Percentiles rank a stretch among this genome's conserved stretches.
phyloP scores from a whole-genome alignment of 352 stramenopile genomes.

The Globisporangium takayamanum region DNA sequence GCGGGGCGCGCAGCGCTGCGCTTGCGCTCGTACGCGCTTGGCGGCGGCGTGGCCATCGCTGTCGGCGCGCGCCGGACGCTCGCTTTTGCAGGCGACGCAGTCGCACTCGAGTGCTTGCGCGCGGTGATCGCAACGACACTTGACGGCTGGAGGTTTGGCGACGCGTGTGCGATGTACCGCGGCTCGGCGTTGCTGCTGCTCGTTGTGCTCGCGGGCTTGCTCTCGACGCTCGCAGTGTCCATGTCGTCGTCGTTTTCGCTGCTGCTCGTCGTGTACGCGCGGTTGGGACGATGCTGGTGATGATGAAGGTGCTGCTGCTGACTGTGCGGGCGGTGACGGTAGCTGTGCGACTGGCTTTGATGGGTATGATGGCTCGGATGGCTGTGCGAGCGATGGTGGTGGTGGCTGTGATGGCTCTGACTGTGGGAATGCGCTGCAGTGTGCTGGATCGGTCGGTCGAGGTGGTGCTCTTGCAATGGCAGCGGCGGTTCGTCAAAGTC shows the following conservation, averaged over 20 bases:
- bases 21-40: constrained; percentile 12
- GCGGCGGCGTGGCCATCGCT: not conserved
- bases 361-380: constrained; percentile 5
- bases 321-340: constrained; percentile 5
- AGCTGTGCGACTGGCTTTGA: not conserved
- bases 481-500: constrained; percentile 5
- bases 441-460: constrained; percentile 10
- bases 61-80: constrained; percentile 1
- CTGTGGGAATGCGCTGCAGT: not conserved
- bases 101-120: constrained; percentile 1
- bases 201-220: constrained; percentile 4
- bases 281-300: not conserved
- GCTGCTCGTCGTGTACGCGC: constrained; percentile 10
- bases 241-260: constrained; percentile 12
- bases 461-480: constrained; percentile 13
- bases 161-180: constrained; percentile 1
- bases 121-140: constrained; percentile 12
- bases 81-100: constrained; percentile 3
- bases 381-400: not conserved
- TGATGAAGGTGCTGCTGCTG: not conserved
- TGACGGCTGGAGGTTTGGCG: constrained; percentile 14
- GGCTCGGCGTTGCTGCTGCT: constrained; percentile 3
- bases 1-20: constrained; percentile 10
- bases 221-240: constrained; percentile 10
- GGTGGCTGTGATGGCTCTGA: not conserved